A percentile compares a stretch with the other conserved stretches of the same genome.
Conservation (phyloP, 164 flowering plant genomes). For the Chimonanthus salicifolius region DNA sequence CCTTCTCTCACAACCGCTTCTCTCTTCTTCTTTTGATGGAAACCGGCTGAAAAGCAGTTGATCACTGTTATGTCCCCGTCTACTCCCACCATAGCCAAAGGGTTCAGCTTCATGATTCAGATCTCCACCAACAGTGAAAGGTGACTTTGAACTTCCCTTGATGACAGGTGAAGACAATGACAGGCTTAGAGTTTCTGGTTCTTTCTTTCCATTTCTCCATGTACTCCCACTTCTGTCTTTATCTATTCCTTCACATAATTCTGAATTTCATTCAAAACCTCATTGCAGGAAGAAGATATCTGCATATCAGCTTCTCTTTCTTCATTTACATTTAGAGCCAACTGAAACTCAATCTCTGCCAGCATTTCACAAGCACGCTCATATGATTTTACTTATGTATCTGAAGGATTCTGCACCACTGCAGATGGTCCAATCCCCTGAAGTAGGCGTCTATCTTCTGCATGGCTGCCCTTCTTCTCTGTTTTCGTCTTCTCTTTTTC, state of each 20-base stretch:
- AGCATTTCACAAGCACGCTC: conserved; percentile 65
- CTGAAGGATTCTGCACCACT: conserved; percentile 28
- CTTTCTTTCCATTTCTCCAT: no score
- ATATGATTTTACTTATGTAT: conserved; percentile 56
- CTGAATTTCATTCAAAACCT: not conserved
- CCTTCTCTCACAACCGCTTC: no score
- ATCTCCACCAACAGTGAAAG: conserved; percentile 5
- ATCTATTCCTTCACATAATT: conserved; percentile 4
- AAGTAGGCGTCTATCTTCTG: conserved; percentile 66
- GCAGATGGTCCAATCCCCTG: conserved; percentile 33
- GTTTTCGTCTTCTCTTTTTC: no score
- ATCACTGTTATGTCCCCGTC: not conserved
- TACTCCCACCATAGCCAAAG: not conserved
- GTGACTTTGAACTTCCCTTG: not conserved
- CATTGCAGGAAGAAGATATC: no score
- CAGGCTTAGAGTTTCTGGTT: no score
- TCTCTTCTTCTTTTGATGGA: no score
- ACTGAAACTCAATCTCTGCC: conserved; percentile 36
- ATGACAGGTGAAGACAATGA: not conserved
- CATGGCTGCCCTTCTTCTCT: no score
- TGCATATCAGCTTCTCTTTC: not conserved
- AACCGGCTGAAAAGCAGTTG: no score
- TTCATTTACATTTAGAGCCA: conserved; percentile 1
- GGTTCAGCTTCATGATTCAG: not conserved
- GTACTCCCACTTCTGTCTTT: not conserved